phyloP scores from a whole-genome alignment of 2,329 filamentous ascomycete species.

The Neonectria magnoliae region DNA sequence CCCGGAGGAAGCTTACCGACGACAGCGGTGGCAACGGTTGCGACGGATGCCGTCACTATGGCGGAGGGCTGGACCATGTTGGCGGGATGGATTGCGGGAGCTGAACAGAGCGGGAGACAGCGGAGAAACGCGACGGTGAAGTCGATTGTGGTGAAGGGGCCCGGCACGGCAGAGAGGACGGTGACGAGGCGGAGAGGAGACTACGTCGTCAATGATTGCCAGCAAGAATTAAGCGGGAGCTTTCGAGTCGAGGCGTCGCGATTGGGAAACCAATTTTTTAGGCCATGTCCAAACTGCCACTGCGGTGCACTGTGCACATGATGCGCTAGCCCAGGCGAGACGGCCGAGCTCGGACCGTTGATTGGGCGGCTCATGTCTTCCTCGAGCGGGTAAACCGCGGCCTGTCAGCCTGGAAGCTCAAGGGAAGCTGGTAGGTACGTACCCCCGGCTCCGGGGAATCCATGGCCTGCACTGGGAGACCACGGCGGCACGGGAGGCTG shows the following conservation, averaged over 20 bases:
- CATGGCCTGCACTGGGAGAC: background rate
- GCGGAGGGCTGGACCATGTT: slow-evolving; percentile 62
- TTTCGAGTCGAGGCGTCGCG: slow-evolving; percentile 39
- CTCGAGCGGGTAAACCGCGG: slow-evolving; percentile 26
- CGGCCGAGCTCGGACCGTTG: slow-evolving; percentile 24
- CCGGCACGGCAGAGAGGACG: slow-evolving; percentile 17
- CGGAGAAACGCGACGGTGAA: slow-evolving; percentile 15
- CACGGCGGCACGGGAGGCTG: slow-evolving; percentile 21
- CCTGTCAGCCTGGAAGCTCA: slow-evolving; percentile 27
- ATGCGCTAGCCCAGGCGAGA: slow-evolving; percentile 31
- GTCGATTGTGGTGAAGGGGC: slow-evolving; percentile 22
- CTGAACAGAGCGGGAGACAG: slow-evolving; percentile 27
- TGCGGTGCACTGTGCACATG: slow-evolving; percentile 31
- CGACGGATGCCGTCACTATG: slow-evolving; percentile 69
- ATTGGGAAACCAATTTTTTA: slow-evolving; percentile 45
- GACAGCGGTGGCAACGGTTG: slow-evolving; percentile 67
- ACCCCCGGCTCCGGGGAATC: slow-evolving; percentile 30
- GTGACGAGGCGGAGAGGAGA: slow-evolving; percentile 15
- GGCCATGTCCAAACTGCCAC: slow-evolving; percentile 25
- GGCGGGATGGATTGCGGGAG: slow-evolving; percentile 30
- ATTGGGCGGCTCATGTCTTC: slow-evolving; percentile 25
- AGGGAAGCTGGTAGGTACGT: slow-evolving; percentile 33
- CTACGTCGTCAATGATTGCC: slow-evolving; percentile 38
- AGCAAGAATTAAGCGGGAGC: slow-evolving; percentile 34
- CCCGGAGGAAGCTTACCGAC: slow-evolving; percentile 58